Evolutionary conservation across 768 basidiomycete genomes (phyloP).

Genomic region (Termitomyces titanicus): DNA sequence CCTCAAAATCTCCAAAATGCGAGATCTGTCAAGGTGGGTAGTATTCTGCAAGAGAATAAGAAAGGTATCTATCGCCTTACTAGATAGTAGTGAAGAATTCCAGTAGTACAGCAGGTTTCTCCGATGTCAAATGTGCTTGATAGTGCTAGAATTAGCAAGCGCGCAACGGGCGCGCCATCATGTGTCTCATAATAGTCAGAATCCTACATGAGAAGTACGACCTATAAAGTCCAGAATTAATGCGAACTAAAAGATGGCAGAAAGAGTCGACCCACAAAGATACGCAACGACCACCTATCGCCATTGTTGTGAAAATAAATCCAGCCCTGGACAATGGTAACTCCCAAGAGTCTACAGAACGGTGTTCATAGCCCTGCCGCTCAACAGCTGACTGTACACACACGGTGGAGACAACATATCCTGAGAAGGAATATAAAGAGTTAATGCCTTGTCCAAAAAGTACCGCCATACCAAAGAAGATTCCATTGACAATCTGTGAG

Average conservation of each 20-base stretch:
- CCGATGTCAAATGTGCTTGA: background rate
- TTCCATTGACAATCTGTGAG: background rate
- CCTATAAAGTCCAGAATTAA: background rate
- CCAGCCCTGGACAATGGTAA: conserved; percentile 12
- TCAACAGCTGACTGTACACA: background rate
- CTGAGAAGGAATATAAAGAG: background rate
- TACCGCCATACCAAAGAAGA: background rate
- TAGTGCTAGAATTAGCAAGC: background rate
- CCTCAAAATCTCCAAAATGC: conserved; percentile 1
- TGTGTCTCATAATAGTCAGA: background rate
- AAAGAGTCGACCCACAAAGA: conserved; percentile 3
- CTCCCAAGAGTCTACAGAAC: conserved; percentile 5
- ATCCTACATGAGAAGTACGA: conserved; percentile 8
- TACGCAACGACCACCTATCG: conserved; percentile 8
- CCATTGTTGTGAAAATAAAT: conserved; percentile 10
- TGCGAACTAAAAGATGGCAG: background rate
- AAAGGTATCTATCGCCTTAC: background rate
- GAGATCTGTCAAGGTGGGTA: background rate
- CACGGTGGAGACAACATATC: conserved; percentile 10
- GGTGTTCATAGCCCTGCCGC: background rate
- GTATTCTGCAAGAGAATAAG: background rate
- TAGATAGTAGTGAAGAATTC: background rate
- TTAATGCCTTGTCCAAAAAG: background rate
- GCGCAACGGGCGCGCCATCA: too few species aligned
- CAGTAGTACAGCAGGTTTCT: too few species aligned